Conservation (phyloP, 306 rosid species). For the Inga oerstediana region DNA sequence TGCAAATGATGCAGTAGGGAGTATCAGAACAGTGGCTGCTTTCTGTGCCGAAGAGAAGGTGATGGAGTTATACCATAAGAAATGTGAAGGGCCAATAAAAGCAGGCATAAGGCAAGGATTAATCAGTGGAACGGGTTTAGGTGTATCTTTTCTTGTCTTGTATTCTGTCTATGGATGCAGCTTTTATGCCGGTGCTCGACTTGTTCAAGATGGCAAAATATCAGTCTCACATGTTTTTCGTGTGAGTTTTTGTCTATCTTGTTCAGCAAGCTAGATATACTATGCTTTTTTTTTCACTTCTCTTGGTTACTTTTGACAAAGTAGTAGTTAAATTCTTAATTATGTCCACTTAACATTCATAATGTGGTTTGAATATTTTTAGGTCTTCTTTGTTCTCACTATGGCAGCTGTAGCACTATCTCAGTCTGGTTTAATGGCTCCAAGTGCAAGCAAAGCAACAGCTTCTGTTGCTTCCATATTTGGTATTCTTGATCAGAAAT, state of each 20-base stretch:
- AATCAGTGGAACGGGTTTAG: constrained; percentile 56
- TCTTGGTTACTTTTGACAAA: background rate
- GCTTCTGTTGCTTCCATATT: constrained; percentile 46
- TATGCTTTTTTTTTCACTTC: background rate
- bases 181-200: constrained; percentile 68
- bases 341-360: background rate
- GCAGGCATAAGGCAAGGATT: constrained; percentile 56
- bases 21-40: constrained; percentile 66
- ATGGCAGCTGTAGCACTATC: constrained; percentile 47
- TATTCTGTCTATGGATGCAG: constrained; percentile 50
- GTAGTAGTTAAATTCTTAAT: background rate
- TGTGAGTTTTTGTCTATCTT: constrained; percentile 38
- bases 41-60: constrained; percentile 75
- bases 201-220: constrained; percentile 48
- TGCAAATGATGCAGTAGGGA: constrained; percentile 61
- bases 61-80: constrained; percentile 50
- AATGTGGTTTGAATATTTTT: background rate
- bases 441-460: constrained; percentile 46
- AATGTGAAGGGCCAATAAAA: constrained; percentile 62
- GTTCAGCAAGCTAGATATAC: background rate
- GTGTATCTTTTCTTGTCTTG: constrained; percentile 52
- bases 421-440: constrained; percentile 44
- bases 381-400: constrained; percentile 59
- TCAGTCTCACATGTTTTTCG: constrained; percentile 56
- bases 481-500: constrained; percentile 42